Conservation (phyloP, 106 monocot species). For the Dendrobium nobile region DNA sequence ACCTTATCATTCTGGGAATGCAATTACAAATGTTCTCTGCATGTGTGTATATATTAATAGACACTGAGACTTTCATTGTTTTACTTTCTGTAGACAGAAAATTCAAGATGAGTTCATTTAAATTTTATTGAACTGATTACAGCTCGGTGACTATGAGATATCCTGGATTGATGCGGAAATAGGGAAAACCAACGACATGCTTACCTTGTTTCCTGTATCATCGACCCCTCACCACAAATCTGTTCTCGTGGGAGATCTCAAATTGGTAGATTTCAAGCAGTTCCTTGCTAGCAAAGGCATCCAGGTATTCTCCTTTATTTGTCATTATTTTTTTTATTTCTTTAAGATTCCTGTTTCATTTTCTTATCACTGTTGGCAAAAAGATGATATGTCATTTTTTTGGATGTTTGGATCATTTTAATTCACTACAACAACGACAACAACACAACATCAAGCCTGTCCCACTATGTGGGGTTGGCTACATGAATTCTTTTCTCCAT, state of each 20-base stretch:
- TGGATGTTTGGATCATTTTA: background rate
- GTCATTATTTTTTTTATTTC: background rate
- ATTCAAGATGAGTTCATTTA: background rate
- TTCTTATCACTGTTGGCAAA: background rate
- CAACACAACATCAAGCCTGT: too few species aligned
- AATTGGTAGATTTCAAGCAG: slow-evolving; percentile 96
- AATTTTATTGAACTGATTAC: slow-evolving; percentile 17
- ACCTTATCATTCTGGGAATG: background rate
- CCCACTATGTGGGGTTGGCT: too few species aligned
- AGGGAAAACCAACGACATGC: slow-evolving; percentile 57
- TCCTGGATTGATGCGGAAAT: slow-evolving; percentile 86
- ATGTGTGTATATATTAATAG: background rate
- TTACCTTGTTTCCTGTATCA: slow-evolving; percentile 62
- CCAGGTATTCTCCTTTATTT: slow-evolving; percentile 33
- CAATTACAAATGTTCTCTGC: background rate
- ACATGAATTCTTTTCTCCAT: too few species aligned
- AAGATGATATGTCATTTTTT: background rate
- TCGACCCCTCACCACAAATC: slow-evolving; percentile 79
- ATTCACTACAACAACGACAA: background rate
- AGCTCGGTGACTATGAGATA: slow-evolving; percentile 93
- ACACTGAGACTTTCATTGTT: background rate
- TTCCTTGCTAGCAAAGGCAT: slow-evolving; percentile 81
- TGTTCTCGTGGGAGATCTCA: slow-evolving; percentile 90
- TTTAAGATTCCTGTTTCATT: background rate
- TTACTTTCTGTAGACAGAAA: background rate